phyloP scores from a whole-genome alignment of 2,329 filamentous ascomycete genomes.

The Penicillium freii region DNA sequence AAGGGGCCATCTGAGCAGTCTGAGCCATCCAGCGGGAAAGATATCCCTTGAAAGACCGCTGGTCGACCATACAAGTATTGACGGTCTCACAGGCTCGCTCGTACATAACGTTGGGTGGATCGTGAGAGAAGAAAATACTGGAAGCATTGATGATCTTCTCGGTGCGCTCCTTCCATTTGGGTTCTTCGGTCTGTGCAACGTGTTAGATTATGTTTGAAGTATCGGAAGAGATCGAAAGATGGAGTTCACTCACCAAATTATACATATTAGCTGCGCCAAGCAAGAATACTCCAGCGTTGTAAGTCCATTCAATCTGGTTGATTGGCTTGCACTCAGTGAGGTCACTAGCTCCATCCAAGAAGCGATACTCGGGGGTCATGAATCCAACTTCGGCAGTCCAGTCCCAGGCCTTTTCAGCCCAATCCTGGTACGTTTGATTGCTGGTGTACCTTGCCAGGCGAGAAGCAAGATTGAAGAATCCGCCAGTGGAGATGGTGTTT shows the following conservation, averaged over 20 bases:
- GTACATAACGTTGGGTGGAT: slow-evolving; percentile 51
- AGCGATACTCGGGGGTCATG: slow-evolving; percentile 50
- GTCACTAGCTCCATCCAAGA: slow-evolving; percentile 57
- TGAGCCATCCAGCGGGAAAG: slow-evolving; percentile 60
- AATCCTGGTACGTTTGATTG: slow-evolving; percentile 48
- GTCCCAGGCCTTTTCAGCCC: slow-evolving; percentile 66
- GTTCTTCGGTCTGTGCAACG: slow-evolving; percentile 33
- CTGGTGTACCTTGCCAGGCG: slow-evolving; percentile 33
- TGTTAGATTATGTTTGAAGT: background rate
- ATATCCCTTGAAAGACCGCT: slow-evolving; percentile 66
- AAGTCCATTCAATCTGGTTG: slow-evolving; percentile 57
- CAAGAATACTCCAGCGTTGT: slow-evolving; percentile 57
- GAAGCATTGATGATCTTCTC: slow-evolving; percentile 55
- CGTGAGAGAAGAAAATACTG: slow-evolving; percentile 51
- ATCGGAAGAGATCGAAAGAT: background rate
- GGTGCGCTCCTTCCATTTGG: slow-evolving; percentile 54
- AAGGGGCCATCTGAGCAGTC: slow-evolving; percentile 58
- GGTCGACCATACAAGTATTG: slow-evolving; percentile 60
- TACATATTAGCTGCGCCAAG: slow-evolving; percentile 58
- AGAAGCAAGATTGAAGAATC: slow-evolving; percentile 34
- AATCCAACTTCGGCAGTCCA: slow-evolving; percentile 55
- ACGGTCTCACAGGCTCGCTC: slow-evolving; percentile 59
- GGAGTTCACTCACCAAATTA: slow-evolving; percentile 45
- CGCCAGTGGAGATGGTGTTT: slow-evolving; percentile 36
- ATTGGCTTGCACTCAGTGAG: slow-evolving; percentile 51